Percentiles rank a stretch among this genome's conserved stretches.
phyloP scores from a whole-genome alignment of 1,284 basidiomycete genomes.

The Moesziomyces sp. region DNA sequence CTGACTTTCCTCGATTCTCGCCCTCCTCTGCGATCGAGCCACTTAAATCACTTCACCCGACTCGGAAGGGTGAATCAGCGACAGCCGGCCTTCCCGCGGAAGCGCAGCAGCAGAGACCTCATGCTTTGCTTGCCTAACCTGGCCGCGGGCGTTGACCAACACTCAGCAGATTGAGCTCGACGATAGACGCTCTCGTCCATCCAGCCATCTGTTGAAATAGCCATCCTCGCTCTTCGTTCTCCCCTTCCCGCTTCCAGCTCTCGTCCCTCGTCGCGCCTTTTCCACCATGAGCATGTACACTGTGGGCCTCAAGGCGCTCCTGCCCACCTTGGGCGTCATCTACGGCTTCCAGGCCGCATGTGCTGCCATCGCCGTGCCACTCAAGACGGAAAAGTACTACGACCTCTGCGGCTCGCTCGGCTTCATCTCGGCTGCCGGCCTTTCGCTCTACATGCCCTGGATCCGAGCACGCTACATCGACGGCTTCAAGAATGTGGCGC shows the following conservation, averaged over 20 bases:
- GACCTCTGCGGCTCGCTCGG: slow-evolving; percentile 73
- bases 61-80: slow-evolving; percentile 10
- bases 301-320: slow-evolving; percentile 47
- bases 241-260: background rate
- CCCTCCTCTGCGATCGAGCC: background rate
- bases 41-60: background rate
- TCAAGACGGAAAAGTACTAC: slow-evolving; percentile 61
- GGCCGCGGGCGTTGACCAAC: too few relatives aligned
- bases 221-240: too few relatives aligned
- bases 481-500: slow-evolving; percentile 38
- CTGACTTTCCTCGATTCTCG: too few relatives aligned
- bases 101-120: background rate
- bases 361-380: slow-evolving; percentile 43
- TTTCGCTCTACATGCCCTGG: slow-evolving; percentile 74
- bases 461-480: slow-evolving; percentile 40
- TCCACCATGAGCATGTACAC: slow-evolving; percentile 42
- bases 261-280: background rate
- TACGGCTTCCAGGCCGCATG: slow-evolving; percentile 58
- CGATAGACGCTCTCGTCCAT: too few relatives aligned
- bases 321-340: slow-evolving; percentile 55
- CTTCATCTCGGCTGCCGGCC: slow-evolving; percentile 75
- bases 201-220: too few relatives aligned
- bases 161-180: too few relatives aligned
- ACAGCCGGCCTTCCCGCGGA: slow-evolving; percentile 10
- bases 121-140: slow-evolving; percentile 9